phyloP scores from a whole-genome alignment of 768 basidiomycete species.

The Harrya chromipes region DNA sequence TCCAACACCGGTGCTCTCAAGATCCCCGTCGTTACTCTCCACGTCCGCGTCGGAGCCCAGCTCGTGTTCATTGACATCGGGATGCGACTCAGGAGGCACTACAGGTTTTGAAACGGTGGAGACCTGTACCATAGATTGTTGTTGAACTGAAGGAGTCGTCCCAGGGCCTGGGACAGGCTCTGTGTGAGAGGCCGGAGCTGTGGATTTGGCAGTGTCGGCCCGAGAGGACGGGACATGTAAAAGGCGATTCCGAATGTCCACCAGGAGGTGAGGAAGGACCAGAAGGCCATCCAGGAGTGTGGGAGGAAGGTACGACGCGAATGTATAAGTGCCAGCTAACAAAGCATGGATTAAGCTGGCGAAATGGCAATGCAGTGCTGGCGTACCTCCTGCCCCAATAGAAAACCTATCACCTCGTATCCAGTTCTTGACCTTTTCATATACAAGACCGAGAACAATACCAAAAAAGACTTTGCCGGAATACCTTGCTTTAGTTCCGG shows the following conservation, averaged over 20 bases:
- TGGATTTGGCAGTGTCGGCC: conserved; percentile 31
- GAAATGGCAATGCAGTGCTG: neutral
- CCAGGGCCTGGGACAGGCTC: conserved; percentile 6
- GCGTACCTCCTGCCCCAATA: conserved; percentile 77
- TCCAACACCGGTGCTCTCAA: conserved; percentile 46
- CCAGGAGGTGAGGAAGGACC: conserved; percentile 61
- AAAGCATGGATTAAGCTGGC: conserved; percentile 10
- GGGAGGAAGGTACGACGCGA: conserved; percentile 69
- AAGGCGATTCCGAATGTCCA: conserved; percentile 60
- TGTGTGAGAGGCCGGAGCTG: conserved; percentile 10
- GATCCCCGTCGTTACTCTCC: conserved; percentile 59
- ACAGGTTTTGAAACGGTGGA: conserved; percentile 14
- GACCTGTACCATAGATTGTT: conserved; percentile 1
- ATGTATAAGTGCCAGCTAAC: conserved; percentile 64
- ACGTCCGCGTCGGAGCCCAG: conserved; percentile 63
- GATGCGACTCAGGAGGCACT: conserved; percentile 5
- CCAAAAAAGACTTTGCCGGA: conserved; percentile 42
- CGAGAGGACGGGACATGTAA: conserved; percentile 46
- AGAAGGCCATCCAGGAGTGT: conserved; percentile 62
- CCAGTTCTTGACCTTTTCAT: conserved; percentile 48
- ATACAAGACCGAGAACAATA: conserved; percentile 40
- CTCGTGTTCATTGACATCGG: conserved; percentile 33
- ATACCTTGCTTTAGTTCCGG: conserved; percentile 40
- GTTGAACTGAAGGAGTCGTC: neutral
- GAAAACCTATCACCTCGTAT: conserved; percentile 65